phyloP scores from a whole-genome alignment of 2,329 filamentous ascomycete species.

The Aspergillus texensis region DNA sequence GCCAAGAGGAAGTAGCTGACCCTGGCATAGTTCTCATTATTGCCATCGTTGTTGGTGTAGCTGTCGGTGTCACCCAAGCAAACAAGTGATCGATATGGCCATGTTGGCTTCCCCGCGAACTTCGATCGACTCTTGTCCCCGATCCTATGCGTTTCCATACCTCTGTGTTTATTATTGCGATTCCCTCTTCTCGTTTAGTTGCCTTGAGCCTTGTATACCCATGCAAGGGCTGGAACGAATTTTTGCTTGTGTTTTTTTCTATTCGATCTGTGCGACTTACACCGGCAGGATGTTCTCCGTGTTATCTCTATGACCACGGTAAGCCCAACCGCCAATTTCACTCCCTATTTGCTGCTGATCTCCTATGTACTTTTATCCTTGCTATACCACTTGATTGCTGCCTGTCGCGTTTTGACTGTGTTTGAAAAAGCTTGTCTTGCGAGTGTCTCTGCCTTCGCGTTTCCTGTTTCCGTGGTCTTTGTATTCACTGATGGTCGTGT shows the following conservation, averaged over 20 bases:
- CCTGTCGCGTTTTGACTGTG: constrained; percentile 9
- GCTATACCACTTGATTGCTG: constrained; percentile 24
- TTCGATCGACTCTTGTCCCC: not conserved
- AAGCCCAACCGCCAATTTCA: constrained; percentile 19
- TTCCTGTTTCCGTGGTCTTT: constrained; percentile 12
- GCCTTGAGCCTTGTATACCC: constrained; percentile 8
- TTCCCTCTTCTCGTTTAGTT: constrained; percentile 9
- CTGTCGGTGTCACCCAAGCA: constrained; percentile 48
- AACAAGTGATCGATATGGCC: constrained; percentile 20
- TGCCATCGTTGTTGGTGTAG: constrained; percentile 55
- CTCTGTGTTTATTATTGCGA: not conserved
- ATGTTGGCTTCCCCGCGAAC: not conserved
- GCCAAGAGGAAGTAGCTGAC: not conserved
- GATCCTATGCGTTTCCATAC: constrained; percentile 2
- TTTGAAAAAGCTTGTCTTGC: constrained; percentile 22
- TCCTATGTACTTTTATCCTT: constrained; percentile 20
- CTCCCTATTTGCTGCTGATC: constrained; percentile 23
- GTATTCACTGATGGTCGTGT: constrained; percentile 24
- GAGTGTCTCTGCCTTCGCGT: constrained; percentile 5
- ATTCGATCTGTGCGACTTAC: constrained; percentile 8
- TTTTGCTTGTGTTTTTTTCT: constrained; percentile 12
- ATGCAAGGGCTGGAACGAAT: constrained; percentile 11
- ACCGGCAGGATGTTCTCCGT: constrained; percentile 10
- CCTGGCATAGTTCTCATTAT: constrained; percentile 54
- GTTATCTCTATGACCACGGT: constrained; percentile 11